Evolutionary conservation across 106 monocot genomes (phyloP), one percentile per base, ranked within the genome.

Genomic region (Dactylorhiza incarnata): DNA sequence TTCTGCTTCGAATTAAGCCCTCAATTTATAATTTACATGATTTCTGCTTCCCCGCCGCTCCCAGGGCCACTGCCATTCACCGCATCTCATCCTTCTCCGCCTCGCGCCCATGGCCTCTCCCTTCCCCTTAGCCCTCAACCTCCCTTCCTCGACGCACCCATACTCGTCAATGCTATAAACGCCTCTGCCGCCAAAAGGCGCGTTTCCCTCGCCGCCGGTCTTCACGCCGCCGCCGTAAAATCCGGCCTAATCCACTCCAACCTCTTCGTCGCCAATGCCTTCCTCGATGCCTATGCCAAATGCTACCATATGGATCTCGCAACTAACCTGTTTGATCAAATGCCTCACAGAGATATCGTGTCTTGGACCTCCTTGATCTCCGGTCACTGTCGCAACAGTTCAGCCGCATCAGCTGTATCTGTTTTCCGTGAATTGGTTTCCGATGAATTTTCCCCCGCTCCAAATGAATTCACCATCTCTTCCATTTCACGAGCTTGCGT

Each of bases 401-500:
- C 83, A 0, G 68, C 82, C 12, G 6, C 3, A 6, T 22, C 53
- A 14, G 79, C 86, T 13, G 2, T 89, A 7, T 72, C 65, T 4
- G 48, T 78, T 48, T 89, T 86, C 82, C 5, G 69, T 54, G 68
- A 74, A 25, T 82, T 89, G 79, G 13, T 89, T 13, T 16, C 12
- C 4, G 74, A 50, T 12, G 80, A 50, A 11, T 43, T 12, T 0
- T 81, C 76, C 0, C 77, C 77, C 22, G 20, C 16, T 47, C 84
- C 86, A 8, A 84, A 89, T 62, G 86, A 89, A 73, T 89, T 89
- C 75, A 86, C 89, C 12, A 15, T 78, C 16, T 77, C 86, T 0
- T 75, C 78, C 16, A 53, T 82, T 20, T 45, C 86, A 48, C 66
- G 67, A 53, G 83, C 89, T 13, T 77, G 81, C 47, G 79, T 68